Evolutionary conservation across 331 rosid species (phyloP), one percentile per base, ranked within the genome.

Genomic region (Quercus lobata): DNA sequence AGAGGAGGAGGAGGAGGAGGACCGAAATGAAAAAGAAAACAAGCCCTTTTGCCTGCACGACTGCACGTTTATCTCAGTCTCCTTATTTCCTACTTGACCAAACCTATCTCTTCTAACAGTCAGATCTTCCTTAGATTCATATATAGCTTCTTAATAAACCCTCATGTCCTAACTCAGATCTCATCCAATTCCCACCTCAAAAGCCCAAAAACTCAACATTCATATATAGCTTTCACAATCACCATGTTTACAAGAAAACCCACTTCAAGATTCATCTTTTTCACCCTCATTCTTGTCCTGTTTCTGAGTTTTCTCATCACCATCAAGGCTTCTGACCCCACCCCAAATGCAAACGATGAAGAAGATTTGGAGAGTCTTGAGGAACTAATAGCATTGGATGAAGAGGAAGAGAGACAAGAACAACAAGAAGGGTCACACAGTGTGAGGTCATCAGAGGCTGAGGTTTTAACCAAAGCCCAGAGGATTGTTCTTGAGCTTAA

Each of bases 401-500:
- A 88, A 30, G 94, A 90, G 82, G 90, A 82, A 41, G 96, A 90
- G 52, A 84, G 77, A 25, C 78, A 71, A 24, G 84, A 79, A 70
- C 80, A 77, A 1, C 76, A 78, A 1, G 83, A 85, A 55, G 81
- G 55, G 57, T 41, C 72, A 18, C 25, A 37, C 25, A 63, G 68
- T 66, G 87, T 71, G 73, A 92, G 91, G 69, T 82, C 86, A 18
- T 96, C 93, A 0, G 98, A 93, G 84, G 99, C 94, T 11, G 89
- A 96, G 76, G 86, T 91, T 72, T 54, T 95, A 76, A 79, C 92
- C 17, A 91, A 87, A 73, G 98, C 99, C 6, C 99, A 95, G 70
- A 90, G 98, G 77, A 95, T 95, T 66, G 97, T 95, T 62, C 75
- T 88, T 77, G 98, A 91, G 79, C 93, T 93, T 18, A 87, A 90